Base-by-base conservation (phyloP, 352 stramenopile genomes). In the Phytophthora nicotianae region DNA sequence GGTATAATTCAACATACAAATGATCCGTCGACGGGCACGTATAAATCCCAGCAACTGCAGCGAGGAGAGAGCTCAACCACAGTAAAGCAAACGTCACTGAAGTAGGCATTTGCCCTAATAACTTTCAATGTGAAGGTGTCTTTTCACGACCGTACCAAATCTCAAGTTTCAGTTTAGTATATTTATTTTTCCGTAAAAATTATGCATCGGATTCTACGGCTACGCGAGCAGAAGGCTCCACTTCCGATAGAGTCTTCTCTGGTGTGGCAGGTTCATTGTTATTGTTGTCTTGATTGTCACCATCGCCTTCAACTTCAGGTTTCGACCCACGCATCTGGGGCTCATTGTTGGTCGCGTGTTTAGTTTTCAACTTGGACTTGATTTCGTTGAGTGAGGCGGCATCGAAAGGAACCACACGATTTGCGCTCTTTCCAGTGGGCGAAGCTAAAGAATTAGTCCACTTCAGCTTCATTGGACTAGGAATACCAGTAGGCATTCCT, bases 301-400 rank as follows among this genome's bases (percentile, higher is more conserved):
- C 38, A 19, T 78, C 66, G 8, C 46, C 20, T 17, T 67, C 58
- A 26, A 59, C 21, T 50, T 79, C 68, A 29, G 67, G 60, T 17
- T 66, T 68, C 21, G 43, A 64, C 9, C 17, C 17, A 6, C 38
- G 20, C 8, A 56, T 47, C 7, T 65, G 50, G 27, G 58, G 53
- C 8, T 49, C 50, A 11, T 66, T 68, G 10, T 47, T 70, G 6
- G 49, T 52, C 0, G 53, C 56, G 53, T 91, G 79, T 58, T 88
- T 90, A 9, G 65, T 78, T 38, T 77, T 68, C 26, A 91, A 58
- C 54, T 84, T 74, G 4, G 64, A 71, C 29, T 79, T 81, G 54
- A 89, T 88, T 60, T 88, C 80, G 19, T 70, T 79, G 19, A 90
- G 74, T 4, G 80, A 86, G 8, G 71, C 62, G 27, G 55, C 68